Percentiles rank a stretch among this genome's conserved stretches.
These are phyloP conservation scores for Chlamydomonas urium DNA, from an alignment of 139 green algal genomes.

Conservation along the genomic window DNA sequence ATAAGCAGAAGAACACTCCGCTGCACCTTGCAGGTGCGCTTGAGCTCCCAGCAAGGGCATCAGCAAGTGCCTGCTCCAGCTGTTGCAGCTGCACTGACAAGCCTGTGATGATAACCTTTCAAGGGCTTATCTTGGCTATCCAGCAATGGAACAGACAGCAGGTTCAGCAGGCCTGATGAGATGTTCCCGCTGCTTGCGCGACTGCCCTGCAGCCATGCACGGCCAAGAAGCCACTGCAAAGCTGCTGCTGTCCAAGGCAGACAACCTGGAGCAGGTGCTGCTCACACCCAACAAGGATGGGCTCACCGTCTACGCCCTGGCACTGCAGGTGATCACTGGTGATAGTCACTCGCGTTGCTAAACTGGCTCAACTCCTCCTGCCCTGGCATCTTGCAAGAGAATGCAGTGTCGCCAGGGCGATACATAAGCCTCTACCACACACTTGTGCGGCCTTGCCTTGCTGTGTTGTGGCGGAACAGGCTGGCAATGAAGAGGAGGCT, in stretches of 20 bases:
- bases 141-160: no score
- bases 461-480: background rate
- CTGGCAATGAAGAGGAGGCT: constrained; percentile 4
- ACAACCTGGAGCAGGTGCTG: constrained; percentile 12
- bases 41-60: no score
- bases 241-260: constrained; percentile 24
- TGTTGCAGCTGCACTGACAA: background rate
- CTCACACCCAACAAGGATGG: constrained; percentile 34
- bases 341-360: no score
- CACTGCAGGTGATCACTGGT: constrained; percentile 10
- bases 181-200: no score
- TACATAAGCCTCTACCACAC: no score
- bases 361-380: no score
- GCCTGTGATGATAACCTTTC: no score
- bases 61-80: no score
- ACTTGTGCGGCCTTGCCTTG: background rate
- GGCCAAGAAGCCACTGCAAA: constrained; percentile 19
- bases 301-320: constrained; percentile 23
- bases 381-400: no score
- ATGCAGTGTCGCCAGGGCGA: no score
- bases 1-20: constrained; percentile 32
- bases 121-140: no score
- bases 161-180: no score
- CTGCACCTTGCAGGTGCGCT: constrained; percentile 30
- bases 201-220: constrained; percentile 13